phyloP scores from a whole-genome alignment of 768 basidiomycete genomes.

The Solioccasus polychromus region DNA sequence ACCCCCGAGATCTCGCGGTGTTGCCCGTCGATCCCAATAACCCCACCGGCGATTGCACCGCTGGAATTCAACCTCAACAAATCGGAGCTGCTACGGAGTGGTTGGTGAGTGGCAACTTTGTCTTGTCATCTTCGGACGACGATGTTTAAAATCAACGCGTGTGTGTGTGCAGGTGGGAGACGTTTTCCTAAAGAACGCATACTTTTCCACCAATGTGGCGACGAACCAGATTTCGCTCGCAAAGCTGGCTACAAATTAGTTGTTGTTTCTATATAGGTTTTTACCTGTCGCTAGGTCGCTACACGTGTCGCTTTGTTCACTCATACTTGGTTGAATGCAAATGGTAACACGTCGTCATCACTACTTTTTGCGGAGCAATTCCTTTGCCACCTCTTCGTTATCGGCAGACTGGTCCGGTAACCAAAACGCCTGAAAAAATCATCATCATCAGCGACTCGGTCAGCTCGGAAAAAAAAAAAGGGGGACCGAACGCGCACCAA shows the following conservation, averaged over 20 bases:
- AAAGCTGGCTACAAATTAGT: slow-evolving; percentile 39
- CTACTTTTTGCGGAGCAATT: slow-evolving; percentile 57
- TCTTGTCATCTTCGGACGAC: background rate
- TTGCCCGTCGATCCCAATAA: slow-evolving; percentile 48
- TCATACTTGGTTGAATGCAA: slow-evolving; percentile 1
- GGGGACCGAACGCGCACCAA: slow-evolving; percentile 50
- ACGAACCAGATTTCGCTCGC: slow-evolving; percentile 62
- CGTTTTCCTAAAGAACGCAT: slow-evolving; percentile 75
- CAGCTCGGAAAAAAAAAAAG: too few species aligned
- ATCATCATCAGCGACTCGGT: slow-evolving; percentile 1
- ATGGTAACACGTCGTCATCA: background rate
- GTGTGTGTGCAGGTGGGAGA: slow-evolving; percentile 62
- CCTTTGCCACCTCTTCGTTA: slow-evolving; percentile 67
- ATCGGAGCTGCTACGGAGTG: slow-evolving; percentile 60
- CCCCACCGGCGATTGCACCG: slow-evolving; percentile 60
- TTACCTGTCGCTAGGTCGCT: slow-evolving; percentile 13
- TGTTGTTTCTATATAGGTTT: background rate
- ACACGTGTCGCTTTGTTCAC: background rate
- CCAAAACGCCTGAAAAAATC: slow-evolving; percentile 56
- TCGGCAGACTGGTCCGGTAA: slow-evolving; percentile 66
- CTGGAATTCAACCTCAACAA: slow-evolving; percentile 64
- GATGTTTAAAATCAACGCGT: background rate
- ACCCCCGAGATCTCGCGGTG: slow-evolving; percentile 64
- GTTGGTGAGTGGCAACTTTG: slow-evolving; percentile 51
- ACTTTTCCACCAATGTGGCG: slow-evolving; percentile 61